Evolutionary conservation across 768 basidiomycete species (phyloP), one percentile per base, ranked within the genome.

Genomic region (Russula brevipes): DNA sequence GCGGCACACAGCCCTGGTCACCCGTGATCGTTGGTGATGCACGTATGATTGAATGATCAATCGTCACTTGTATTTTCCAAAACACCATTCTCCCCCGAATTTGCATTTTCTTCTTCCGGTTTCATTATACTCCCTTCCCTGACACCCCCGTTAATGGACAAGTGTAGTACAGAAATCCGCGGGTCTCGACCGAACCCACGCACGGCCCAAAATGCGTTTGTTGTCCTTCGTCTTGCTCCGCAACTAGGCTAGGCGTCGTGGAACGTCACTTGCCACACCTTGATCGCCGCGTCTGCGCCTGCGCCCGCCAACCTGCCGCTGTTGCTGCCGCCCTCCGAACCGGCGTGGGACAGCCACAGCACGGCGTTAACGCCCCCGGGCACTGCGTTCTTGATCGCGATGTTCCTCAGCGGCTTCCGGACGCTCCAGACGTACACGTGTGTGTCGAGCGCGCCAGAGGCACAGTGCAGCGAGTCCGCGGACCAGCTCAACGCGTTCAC

Each of bases 371-470:
- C 88, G 9, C 95, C 94, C 12, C 93, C 91, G 5, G 91, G 85
- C 42, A 85, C 85, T 0, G 91, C 93, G 64, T 94, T 94, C 79
- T 86, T 88, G 72, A 98, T 86, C 33, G 86, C 81, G 41, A 94
- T 84, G 67, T 89, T 90, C 73, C 81, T 85, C 73, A 84, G 75
- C 9, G 87, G 85, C 70, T 84, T 82, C 49, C 76, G 76, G 36
- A 92, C 84, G 66, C 87, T 86, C 85, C 91, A 98, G 31, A 98
- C 76, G 70, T 94, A 97, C 5, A 96, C 84, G 67, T 93, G 84
- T 36, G 94, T 95, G 72, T 98, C 96, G n/a, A 96, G 80, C 19
- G 93, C 91, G 11, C 88, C 94, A 4, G 93, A 94, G 11, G 86
- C 94, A 65, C 89, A 82, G 70, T 94, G 85, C 64, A 80, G 79